Base-by-base conservation (phyloP, 345 rosid species). In the Brassica rapa region DNA sequence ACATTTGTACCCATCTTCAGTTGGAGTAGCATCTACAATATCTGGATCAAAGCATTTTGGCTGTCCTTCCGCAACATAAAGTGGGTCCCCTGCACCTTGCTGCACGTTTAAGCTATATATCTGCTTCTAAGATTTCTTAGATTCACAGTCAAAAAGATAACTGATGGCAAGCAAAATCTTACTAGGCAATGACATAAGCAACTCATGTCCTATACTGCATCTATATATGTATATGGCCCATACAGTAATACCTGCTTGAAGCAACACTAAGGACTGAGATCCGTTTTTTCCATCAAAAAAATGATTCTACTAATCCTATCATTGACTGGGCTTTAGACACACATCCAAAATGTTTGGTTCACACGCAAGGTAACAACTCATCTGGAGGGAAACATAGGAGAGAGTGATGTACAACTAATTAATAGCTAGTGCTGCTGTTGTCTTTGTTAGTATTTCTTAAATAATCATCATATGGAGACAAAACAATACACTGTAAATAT, bases 1-100 rank as follows among this genome's bases (percentile, higher is more conserved):
- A 53, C 59, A 6, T 55, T 19, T 57, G 59, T 88, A 93, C 96
- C 97, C 96, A 41, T 91, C 97, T 77, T 82, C 71, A 8, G 88
- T 91, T 80, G 81, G 82, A 65, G 83, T 19, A 49, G 29, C 88
- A 80, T 87, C 87, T 9, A 75, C 84, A 61, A 41, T 11, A 77
- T 85, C 87, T 59, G 85, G 68, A 73, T 77, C 82, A 49, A 79
- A 84, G 82, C 79, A 72, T 77, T 81, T 88, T 56, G 97, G 95
- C 74, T 84, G 88, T 75, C 96, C 94, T 1, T 91, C 94, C 33
- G 51, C 80, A 53, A 75, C 83, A 84, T 91, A 90, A 16, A 90
- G 93, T 62, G 94, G 91, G 86, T 93, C 91, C 64, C 91, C 98
- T 91, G 90, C 72, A 80, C 3, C 46, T 46, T 49, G 32, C 19